Evolutionary conservation across 768 basidiomycete species (phyloP).

Genomic region (Amanita rimosa): DNA sequence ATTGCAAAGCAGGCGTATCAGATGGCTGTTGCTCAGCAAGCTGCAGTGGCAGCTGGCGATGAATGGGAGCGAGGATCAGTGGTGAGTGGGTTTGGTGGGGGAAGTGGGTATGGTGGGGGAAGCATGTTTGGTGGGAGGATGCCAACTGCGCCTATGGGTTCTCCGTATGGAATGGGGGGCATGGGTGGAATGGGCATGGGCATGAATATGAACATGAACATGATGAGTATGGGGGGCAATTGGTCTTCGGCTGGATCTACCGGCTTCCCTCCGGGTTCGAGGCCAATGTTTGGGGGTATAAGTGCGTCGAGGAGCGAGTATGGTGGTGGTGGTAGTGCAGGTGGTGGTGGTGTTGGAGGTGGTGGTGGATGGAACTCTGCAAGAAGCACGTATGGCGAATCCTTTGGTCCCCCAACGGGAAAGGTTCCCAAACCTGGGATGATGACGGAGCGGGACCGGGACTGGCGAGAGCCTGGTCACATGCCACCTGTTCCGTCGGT

Average conservation of each 20-base stretch:
- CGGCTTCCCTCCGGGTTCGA: constrained; percentile 36
- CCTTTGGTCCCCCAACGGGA: constrained; percentile 30
- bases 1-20: constrained; percentile 84
- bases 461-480: constrained; percentile 26
- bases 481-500: constrained; percentile 30
- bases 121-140: constrained; percentile 24
- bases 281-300: constrained; percentile 48
- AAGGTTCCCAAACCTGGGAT: background rate
- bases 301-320: constrained; percentile 48
- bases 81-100: constrained; percentile 32
- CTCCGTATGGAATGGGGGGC: constrained; percentile 23
- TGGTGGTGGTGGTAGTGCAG: constrained; percentile 43
- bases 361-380: constrained; percentile 41
- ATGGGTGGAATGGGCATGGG: constrained; percentile 15
- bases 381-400: constrained; percentile 62
- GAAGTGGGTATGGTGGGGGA: constrained; percentile 42
- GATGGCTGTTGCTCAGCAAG: constrained; percentile 84
- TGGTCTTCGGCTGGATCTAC: constrained; percentile 36
- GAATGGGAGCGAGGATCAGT: constrained; percentile 82
- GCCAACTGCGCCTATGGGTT: constrained; percentile 17
- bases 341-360: constrained; percentile 42
- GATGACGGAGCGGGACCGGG: constrained; percentile 7
- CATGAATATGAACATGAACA: constrained; percentile 30
- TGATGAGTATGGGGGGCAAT: constrained; percentile 25
- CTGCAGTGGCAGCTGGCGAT: constrained; percentile 79